phyloP scores from a whole-genome alignment of 768 basidiomycete species.

The Tylopilus cervinicoccineus region DNA sequence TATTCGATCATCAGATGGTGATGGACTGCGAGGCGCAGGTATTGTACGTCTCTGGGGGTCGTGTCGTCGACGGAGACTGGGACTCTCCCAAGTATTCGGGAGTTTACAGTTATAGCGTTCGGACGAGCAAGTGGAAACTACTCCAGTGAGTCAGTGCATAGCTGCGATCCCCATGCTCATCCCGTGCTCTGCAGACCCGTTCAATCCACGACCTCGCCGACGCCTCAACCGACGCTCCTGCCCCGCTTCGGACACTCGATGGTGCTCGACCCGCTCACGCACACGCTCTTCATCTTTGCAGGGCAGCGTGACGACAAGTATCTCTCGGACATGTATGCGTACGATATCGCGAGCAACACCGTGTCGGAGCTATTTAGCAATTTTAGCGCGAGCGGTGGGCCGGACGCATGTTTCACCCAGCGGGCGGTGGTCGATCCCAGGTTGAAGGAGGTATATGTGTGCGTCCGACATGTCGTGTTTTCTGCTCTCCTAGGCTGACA shows the following conservation, averaged over 20 bases:
- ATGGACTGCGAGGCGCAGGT: constrained; percentile 69
- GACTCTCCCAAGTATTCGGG: constrained; percentile 61
- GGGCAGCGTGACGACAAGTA: constrained; percentile 67
- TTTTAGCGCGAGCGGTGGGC: constrained; percentile 58
- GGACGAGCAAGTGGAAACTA: constrained; percentile 60
- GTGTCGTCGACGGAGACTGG: constrained; percentile 64
- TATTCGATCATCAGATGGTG: constrained; percentile 81
- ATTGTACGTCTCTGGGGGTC: constrained; percentile 74
- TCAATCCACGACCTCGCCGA: constrained; percentile 7
- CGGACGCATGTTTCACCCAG: constrained; percentile 71
- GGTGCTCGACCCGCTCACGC: constrained; percentile 61
- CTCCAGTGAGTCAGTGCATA: constrained; percentile 68
- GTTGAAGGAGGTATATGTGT: constrained; percentile 72
- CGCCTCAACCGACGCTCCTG: constrained; percentile 44
- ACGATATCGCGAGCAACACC: constrained; percentile 55
- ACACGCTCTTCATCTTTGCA: constrained; percentile 67
- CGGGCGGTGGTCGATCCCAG: constrained; percentile 64
- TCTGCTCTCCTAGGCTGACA: background rate
- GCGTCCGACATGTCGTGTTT: constrained; percentile 20
- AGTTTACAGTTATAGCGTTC: constrained; percentile 68
- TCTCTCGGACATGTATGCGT: constrained; percentile 74
- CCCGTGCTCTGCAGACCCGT: constrained; percentile 20
- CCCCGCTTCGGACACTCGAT: constrained; percentile 78
- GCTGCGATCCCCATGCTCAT: background rate
- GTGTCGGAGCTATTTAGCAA: constrained; percentile 61